phyloP scores from a whole-genome alignment of 2,329 filamentous ascomycete species.

The Colletotrichum tabaci region DNA sequence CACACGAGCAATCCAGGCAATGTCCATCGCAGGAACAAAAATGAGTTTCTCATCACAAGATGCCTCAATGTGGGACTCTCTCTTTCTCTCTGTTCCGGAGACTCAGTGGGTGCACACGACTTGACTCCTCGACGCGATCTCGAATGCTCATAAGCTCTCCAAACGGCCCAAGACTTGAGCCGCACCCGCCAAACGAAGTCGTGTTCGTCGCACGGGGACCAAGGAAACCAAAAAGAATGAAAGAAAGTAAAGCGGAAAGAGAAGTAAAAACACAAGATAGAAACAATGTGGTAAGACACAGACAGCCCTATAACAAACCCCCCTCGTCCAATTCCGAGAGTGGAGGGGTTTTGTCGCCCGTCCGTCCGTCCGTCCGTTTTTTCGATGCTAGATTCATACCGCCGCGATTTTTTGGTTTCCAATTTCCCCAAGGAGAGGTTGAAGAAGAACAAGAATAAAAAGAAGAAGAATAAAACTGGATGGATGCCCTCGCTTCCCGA shows the following conservation, averaged over 20 bases:
- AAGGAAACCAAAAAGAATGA: neutral
- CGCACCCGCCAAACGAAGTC: neutral
- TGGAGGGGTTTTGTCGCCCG: neutral
- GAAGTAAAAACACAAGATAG: neutral
- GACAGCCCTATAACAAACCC: neutral
- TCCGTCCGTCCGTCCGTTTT: neutral
- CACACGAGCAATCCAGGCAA: neutral
- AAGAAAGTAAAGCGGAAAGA: neutral
- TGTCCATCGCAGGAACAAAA: neutral
- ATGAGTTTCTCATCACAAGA: neutral
- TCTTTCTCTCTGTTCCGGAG: neutral
- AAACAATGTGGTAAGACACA: neutral
- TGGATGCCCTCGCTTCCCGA: conserved; percentile 36
- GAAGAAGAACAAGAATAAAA: no score
- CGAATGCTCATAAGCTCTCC: neutral
- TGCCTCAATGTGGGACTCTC: neutral
- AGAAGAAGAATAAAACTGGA: neutral
- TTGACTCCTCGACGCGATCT: neutral
- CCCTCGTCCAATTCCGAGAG: neutral
- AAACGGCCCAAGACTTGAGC: neutral
- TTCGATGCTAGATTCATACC: conserved; percentile 20
- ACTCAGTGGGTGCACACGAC: neutral
- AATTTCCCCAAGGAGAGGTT: neutral
- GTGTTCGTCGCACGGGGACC: neutral
- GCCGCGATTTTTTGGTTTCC: conserved; percentile 31